phyloP scores from a whole-genome alignment of 2,329 filamentous ascomycete species.

The Orbilia ellipsospora region DNA sequence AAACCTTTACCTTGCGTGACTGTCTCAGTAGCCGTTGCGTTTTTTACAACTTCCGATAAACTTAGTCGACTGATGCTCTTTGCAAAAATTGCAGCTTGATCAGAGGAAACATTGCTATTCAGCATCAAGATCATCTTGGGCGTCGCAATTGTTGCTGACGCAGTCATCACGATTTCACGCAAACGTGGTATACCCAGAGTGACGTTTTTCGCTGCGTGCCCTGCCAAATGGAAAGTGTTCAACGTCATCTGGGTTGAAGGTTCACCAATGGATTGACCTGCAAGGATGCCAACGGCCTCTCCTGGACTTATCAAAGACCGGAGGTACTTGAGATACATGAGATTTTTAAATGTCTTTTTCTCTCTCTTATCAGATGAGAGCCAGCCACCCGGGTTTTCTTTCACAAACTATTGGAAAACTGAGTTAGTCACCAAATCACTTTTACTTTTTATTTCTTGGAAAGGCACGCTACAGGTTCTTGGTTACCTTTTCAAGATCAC shows the following conservation, averaged over 20 bases:
- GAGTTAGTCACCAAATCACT: too few relatives aligned
- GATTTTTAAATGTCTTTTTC: slow-evolving; percentile 81
- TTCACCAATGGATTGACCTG: slow-evolving; percentile 95
- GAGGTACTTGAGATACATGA: slow-evolving; percentile 92
- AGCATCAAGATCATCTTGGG: slow-evolving; percentile 88
- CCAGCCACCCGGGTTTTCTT: slow-evolving; percentile 74
- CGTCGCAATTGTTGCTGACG: slow-evolving; percentile 86
- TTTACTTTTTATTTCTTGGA: too few relatives aligned
- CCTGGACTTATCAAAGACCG: slow-evolving; percentile 92
- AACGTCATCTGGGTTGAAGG: slow-evolving; percentile 99
- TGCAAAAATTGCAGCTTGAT: slow-evolving; percentile 80
- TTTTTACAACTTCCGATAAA: slow-evolving; percentile 84
- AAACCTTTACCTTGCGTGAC: slow-evolving; percentile 77
- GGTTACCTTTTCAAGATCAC: slow-evolving; percentile 71
- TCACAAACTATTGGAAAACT: slow-evolving; percentile 71
- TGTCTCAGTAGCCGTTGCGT: slow-evolving; percentile 80
- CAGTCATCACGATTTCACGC: slow-evolving; percentile 98
- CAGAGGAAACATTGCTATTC: slow-evolving; percentile 75
- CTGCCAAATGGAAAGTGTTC: slow-evolving; percentile 99
- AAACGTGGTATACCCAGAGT: slow-evolving; percentile 97
- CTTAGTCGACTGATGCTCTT: slow-evolving; percentile 91
- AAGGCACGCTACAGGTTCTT: slow-evolving; percentile 6
- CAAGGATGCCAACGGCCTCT: slow-evolving; percentile 95
- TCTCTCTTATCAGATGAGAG: slow-evolving; percentile 28
- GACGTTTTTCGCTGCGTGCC: slow-evolving; percentile 98